Conservation (phyloP, 495 filamentous ascomycete species). For the Staphylotrichum tortipilum region DNA sequence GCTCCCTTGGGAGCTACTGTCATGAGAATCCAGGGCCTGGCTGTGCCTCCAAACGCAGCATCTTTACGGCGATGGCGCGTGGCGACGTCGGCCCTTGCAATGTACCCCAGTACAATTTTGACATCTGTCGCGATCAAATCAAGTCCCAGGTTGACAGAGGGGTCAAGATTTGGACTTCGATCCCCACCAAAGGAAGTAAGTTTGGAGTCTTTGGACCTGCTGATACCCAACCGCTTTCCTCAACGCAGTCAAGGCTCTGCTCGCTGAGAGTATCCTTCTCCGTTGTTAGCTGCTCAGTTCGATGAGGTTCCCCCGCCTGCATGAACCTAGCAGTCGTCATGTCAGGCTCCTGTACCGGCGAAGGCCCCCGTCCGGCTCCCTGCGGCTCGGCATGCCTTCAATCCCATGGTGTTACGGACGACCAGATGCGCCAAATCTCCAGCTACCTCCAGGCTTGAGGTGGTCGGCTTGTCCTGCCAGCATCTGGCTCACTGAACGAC, state of each 20-base stretch:
- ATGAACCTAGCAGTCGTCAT: constrained; percentile 10
- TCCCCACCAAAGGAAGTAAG: constrained; percentile 6
- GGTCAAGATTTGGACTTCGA: constrained; percentile 2
- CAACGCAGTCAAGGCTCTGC: neutral
- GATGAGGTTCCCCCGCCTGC: constrained; percentile 16
- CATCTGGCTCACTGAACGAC: too few relatives aligned
- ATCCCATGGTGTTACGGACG: constrained; percentile 8
- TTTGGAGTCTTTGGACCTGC: neutral
- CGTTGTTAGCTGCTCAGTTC: constrained; percentile 6
- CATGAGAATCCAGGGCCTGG: neutral
- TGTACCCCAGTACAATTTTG: constrained; percentile 14
- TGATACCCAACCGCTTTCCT: neutral
- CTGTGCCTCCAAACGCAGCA: constrained; percentile 5
- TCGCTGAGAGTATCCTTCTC: neutral
- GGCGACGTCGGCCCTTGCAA: constrained; percentile 9
- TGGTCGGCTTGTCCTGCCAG: too few relatives aligned
- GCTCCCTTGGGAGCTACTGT: neutral
- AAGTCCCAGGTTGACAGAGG: constrained; percentile 1
- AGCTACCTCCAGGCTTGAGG: neutral
- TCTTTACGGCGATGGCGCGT: neutral
- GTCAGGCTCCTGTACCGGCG: constrained; percentile 9
- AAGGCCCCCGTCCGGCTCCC: constrained; percentile 10
- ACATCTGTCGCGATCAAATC: constrained; percentile 5
- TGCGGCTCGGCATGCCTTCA: constrained; percentile 16
- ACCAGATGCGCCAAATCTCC: constrained; percentile 9